Percentiles rank a stretch among this genome's conserved stretches.
Evolutionary conservation across 805 yeast genomes (phyloP).

Genomic region (Candida tammaniensis): DNA sequence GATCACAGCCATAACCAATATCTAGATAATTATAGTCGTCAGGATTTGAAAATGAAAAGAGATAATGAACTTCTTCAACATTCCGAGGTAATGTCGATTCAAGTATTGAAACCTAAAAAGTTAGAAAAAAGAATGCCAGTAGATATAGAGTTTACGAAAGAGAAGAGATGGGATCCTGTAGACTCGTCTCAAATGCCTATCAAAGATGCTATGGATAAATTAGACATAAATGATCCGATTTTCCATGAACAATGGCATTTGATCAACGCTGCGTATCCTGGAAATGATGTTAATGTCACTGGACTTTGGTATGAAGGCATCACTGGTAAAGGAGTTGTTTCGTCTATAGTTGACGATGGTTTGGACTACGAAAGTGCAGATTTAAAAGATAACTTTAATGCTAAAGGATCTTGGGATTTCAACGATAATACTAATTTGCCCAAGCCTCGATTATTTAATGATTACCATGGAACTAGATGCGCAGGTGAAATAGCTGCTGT

Average conservation of each 20-base stretch:
- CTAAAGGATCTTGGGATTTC: conserved; percentile 90
- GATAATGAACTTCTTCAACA: conserved; percentile 21
- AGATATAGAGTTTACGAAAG: conserved; percentile 13
- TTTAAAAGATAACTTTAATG: conserved; percentile 62
- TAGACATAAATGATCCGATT: conserved; percentile 78
- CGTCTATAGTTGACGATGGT: conserved; percentile 94
- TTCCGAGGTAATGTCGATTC: conserved; percentile 42
- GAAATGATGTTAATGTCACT: conserved; percentile 82
- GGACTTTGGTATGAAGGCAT: conserved; percentile 81
- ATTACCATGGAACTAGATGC: conserved; percentile 94
- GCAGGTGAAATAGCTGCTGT: conserved; percentile 97
- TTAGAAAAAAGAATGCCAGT: conserved; percentile 62
- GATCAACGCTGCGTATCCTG: conserved; percentile 67
- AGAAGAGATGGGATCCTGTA: conserved; percentile 15
- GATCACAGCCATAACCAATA: conserved; percentile 28
- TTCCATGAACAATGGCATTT: conserved; percentile 90
- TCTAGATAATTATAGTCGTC: conserved; percentile 35
- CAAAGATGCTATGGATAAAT: conserved; percentile 45
- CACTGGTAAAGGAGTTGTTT: conserved; percentile 78
- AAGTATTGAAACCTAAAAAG: conserved; percentile 50
- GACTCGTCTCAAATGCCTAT: conserved; percentile 54
- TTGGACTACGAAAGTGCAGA: conserved; percentile 79
- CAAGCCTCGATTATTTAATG: conserved; percentile 74
- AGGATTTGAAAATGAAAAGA: conserved; percentile 27
- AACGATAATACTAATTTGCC: conserved; percentile 76